Percentiles rank a stretch among this genome's conserved stretches.
Evolutionary conservation across 768 basidiomycete genomes (phyloP).

Genomic region (Jaapia argillacea): DNA sequence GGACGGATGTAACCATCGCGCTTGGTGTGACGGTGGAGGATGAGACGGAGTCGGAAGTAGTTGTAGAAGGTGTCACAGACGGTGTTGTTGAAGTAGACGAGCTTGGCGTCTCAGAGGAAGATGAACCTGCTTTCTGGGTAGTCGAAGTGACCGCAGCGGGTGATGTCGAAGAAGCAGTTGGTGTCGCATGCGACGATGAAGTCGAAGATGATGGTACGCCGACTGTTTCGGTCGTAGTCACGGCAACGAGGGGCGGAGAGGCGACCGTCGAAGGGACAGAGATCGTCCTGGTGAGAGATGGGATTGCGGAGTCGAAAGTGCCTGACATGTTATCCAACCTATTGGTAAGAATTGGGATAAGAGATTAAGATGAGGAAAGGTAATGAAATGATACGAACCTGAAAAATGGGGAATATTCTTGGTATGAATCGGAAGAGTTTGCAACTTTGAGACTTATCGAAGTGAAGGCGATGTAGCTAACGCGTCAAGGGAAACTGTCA

Average conservation of each 20-base stretch:
- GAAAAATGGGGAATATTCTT: constrained; percentile 46
- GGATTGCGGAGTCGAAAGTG: constrained; percentile 37
- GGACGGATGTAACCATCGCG: no score
- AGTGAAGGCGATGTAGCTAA: constrained; percentile 54
- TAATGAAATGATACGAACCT: constrained; percentile 25
- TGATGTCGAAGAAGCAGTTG: no score
- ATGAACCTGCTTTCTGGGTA: no score
- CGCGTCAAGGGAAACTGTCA: constrained; percentile 5
- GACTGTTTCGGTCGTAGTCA: constrained; percentile 23
- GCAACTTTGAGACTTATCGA: constrained; percentile 22
- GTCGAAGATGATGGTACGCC: not conserved
- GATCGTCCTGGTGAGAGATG: constrained; percentile 36
- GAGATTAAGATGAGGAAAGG: constrained; percentile 5
- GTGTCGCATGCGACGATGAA: not conserved
- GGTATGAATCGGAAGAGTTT: constrained; percentile 23
- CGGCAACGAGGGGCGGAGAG: constrained; percentile 8
- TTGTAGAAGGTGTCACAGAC: no score
- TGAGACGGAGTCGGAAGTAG: no score
- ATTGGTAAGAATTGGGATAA: constrained; percentile 2
- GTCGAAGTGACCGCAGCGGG: no score
- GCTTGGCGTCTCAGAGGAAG: no score
- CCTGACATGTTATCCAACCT: constrained; percentile 56
- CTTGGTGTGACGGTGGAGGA: no score
- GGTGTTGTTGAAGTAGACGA: no score
- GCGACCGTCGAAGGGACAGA: constrained; percentile 27